phyloP scores from a whole-genome alignment of 306 rosid genomes.

The Benincasa hispida region DNA sequence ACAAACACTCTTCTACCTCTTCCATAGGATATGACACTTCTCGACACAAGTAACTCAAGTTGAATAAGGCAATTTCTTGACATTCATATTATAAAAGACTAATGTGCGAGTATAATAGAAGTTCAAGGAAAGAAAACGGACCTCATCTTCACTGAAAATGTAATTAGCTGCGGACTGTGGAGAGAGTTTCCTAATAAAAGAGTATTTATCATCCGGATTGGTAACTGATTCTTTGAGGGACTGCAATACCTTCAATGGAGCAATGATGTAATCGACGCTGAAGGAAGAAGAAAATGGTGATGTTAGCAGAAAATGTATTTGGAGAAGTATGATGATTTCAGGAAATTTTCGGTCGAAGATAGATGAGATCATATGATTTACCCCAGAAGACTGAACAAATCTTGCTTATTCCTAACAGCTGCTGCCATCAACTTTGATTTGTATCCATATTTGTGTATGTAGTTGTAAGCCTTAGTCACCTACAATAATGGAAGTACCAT shows the following conservation, averaged over 20 bases:
- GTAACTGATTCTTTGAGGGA: conserved; percentile 79
- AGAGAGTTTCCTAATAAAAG: conserved; percentile 72
- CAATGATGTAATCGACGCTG: conserved; percentile 93
- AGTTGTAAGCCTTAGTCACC: conserved; percentile 85
- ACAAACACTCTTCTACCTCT: not conserved
- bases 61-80: not conserved
- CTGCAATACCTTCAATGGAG: conserved; percentile 84
- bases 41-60: not conserved
- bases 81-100: conserved; percentile 1
- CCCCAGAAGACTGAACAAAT: conserved; percentile 89
- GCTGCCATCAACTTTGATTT: conserved; percentile 99
- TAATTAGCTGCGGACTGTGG: conserved; percentile 63
- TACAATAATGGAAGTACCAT: conserved; percentile 20
- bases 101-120: not conserved
- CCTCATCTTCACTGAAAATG: conserved; percentile 68
- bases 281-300: conserved; percentile 10
- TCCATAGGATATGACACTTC: not conserved
- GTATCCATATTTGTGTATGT: conserved; percentile 83
- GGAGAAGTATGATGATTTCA: not conserved
- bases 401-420: conserved; percentile 95
- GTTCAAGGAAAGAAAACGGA: conserved; percentile 18
- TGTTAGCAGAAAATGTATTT: conserved; percentile 4
- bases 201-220: conserved; percentile 70
- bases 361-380: conserved; percentile 21
- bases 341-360: not conserved